Percentiles rank a stretch among this genome's conserved stretches.
Conservation (phyloP, 257 asterid genomes). For the Solanum etuberosum region DNA sequence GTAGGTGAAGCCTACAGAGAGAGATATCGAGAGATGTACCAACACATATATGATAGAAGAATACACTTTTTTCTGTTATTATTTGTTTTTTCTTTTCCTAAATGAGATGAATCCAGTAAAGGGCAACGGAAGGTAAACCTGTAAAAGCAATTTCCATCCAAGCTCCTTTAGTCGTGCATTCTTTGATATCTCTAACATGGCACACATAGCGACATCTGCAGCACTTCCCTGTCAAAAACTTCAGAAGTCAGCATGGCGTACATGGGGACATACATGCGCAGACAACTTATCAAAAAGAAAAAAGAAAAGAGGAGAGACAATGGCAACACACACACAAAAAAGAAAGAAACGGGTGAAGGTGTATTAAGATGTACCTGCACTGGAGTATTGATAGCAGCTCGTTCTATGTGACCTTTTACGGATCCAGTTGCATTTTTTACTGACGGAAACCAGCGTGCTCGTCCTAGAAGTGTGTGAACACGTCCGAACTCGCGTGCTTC, state of each 20-base stretch:
- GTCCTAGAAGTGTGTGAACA: conserved; percentile 79
- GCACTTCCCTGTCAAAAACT: conserved; percentile 77
- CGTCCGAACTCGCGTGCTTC: conserved; percentile 39
- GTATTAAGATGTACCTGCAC: conserved; percentile 56
- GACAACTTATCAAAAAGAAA: neutral
- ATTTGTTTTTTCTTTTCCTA: neutral
- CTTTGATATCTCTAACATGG: conserved; percentile 80
- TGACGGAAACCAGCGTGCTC: conserved; percentile 85
- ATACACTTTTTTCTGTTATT: neutral
- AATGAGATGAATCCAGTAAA: neutral
- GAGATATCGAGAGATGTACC: neutral
- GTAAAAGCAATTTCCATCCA: conserved; percentile 84
- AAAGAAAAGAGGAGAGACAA: neutral
- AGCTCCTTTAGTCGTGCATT: conserved; percentile 56
- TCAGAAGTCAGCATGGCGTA: neutral
- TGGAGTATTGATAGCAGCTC: conserved; percentile 98
- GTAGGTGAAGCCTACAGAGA: neutral
- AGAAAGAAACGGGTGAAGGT: neutral
- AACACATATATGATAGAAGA: neutral
- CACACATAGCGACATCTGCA: conserved; percentile 98
- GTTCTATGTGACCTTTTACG: conserved; percentile 70
- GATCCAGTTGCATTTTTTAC: conserved; percentile 40
- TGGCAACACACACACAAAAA: neutral
- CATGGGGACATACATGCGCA: neutral
- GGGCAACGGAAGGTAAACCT: conserved; percentile 29